phyloP scores from a whole-genome alignment of 108 stramenopile genomes.

The Chaetoceros muelleri region DNA sequence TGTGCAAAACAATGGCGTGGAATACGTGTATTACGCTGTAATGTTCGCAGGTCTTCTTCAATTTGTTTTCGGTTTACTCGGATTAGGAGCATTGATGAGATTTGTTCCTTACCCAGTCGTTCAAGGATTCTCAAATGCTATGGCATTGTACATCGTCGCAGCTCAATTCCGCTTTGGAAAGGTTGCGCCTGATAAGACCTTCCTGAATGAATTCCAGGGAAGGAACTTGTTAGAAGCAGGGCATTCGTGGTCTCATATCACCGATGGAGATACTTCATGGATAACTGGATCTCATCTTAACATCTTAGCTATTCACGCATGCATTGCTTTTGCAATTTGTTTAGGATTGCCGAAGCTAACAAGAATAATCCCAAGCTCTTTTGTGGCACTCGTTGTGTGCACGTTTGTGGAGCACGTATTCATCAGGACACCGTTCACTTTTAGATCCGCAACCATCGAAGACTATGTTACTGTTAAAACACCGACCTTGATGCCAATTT shows the following conservation, averaged over 20 bases:
- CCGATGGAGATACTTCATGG: neutral
- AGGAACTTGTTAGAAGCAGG: neutral
- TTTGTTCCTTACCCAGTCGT: slow-evolving; percentile 29
- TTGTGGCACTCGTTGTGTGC: neutral
- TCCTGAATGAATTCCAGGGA: neutral
- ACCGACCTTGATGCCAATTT: neutral
- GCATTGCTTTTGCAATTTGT: neutral
- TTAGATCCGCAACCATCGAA: neutral
- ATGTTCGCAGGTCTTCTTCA: slow-evolving; percentile 16
- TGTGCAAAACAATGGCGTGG: slow-evolving; percentile 11
- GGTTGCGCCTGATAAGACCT: slow-evolving; percentile 2
- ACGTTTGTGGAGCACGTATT: neutral
- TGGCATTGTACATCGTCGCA: slow-evolving; percentile 28
- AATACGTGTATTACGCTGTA: slow-evolving; percentile 20
- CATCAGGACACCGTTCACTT: neutral
- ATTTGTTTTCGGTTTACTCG: slow-evolving; percentile 6
- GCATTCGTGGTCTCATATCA: neutral
- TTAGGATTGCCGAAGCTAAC: neutral
- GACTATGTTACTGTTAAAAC: neutral
- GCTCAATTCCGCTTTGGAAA: slow-evolving; percentile 31
- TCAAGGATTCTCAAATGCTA: slow-evolving; percentile 47
- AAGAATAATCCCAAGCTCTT: neutral
- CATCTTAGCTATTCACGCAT: neutral
- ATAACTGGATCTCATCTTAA: neutral
- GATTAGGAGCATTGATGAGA: slow-evolving; percentile 6